Percentiles rank a stretch among this genome's conserved stretches.
Conservation (phyloP, 1,284 basidiomycete species). For the Sporisorium exsertum region DNA sequence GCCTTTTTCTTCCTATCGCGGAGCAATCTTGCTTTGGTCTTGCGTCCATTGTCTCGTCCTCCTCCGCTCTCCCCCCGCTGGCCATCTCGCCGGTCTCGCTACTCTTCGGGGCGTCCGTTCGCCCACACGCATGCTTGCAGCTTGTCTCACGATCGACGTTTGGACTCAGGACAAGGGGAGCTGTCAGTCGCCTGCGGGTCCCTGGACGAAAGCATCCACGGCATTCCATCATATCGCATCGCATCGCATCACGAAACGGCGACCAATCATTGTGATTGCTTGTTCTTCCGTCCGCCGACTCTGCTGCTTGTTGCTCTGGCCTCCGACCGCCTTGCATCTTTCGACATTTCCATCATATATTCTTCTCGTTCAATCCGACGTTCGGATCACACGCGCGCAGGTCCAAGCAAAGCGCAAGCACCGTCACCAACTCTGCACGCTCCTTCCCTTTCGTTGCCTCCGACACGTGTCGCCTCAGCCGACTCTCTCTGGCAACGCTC, state of each 20-base stretch:
- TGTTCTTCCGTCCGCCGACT: neutral
- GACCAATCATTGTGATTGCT: neutral
- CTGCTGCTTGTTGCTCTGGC: neutral
- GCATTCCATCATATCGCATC: too few species aligned
- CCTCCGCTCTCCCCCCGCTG: neutral
- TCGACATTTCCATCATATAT: neutral
- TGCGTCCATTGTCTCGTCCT: neutral
- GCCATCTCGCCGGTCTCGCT: neutral
- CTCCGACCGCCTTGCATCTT: neutral
- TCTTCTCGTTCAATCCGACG: neutral
- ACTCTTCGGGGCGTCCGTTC: constrained; percentile 4
- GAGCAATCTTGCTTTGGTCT: neutral
- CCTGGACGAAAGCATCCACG: neutral
- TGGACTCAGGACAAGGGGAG: neutral
- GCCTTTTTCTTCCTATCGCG: constrained; percentile 2
- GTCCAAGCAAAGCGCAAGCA: too few species aligned
- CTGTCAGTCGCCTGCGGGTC: neutral
- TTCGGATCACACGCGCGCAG: neutral
- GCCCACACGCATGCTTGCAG: constrained; percentile 1
- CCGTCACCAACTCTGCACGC: too few species aligned
- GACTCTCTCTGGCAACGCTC: neutral
- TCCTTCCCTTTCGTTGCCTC: too few species aligned
- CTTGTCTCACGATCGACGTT: neutral
- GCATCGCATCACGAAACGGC: neutral
- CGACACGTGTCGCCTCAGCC: too few species aligned